Base-by-base conservation (phyloP, 495 filamentous ascomycete species). In the Aspergillus kassunensis region DNA sequence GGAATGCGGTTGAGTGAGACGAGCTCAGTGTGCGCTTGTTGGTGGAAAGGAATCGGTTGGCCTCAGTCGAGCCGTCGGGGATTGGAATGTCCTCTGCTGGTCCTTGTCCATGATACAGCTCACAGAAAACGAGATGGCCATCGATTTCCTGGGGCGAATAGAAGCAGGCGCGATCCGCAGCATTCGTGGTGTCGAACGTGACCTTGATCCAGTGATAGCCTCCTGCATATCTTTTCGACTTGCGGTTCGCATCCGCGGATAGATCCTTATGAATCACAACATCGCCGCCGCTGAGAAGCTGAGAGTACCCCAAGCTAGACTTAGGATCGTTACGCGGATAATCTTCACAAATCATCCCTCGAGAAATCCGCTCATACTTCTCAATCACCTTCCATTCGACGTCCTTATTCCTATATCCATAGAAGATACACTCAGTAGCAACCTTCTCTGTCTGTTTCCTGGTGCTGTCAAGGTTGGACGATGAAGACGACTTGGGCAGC, bases 131-230 rank as follows among this genome's bases (percentile, higher is more conserved):
- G 31, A 85, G 66, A 60, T 90, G 80, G 3, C 89, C 89, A 41
- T 88, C 77, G 31, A 95, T 83, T 47, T 77, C 77, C 64, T 90
- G 87, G 1, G 91, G 91, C 29, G 86, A 90, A 55, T 79, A 77
- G 55, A 83, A 87, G 46, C 84, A 73, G 19, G 90, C 91, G 30
- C 81, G 76, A 42, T 91, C 87, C 16, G 90, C 91, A 4, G 90
- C 84, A 51, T 85, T 80, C 27, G 81, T 76, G 6, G 87, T 90
- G 68, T 95, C 89, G 57, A 92, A 96, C 1, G 91, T 96, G 44
- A 96, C 78, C 61, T 95, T 96, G 58, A 96, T 88, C 91, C 91
- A 96, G 70, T 91, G 82, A 53, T 84, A 79, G 13, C 91, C 91
- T 47, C 89, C 85, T 18, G 83, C 83, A 54, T 86, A 87, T 41